These are phyloP conservation scores for Lepidium campestre DNA, from an alignment of 441 rosid genomes.

Conservation along the genomic window DNA sequence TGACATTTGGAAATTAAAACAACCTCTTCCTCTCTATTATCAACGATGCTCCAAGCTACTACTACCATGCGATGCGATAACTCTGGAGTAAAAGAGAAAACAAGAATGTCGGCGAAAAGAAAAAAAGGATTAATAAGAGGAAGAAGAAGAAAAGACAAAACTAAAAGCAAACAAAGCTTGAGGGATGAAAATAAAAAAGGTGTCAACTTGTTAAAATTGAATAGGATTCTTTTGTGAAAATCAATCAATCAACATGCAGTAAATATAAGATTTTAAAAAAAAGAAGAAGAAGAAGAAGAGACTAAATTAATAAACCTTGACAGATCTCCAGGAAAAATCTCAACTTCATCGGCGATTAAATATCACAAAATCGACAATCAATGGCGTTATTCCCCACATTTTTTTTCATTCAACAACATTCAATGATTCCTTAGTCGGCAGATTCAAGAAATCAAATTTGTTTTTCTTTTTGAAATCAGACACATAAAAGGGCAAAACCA, in stretches of 20 bases:
- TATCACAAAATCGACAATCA: slow-evolving; percentile 17
- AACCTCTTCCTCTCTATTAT: background rate
- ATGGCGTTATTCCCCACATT: slow-evolving; percentile 8
- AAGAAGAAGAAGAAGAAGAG: background rate
- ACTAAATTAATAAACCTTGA: slow-evolving; percentile 14
- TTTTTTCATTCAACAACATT: slow-evolving; percentile 14
- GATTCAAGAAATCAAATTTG: slow-evolving; percentile 17
- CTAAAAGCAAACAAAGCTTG: slow-evolving; percentile 19
- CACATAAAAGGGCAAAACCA: background rate
- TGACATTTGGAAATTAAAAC: slow-evolving; percentile 63
- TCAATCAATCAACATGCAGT: slow-evolving; percentile 27
- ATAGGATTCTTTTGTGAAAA: background rate
- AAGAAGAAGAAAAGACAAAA: slow-evolving; percentile 8
- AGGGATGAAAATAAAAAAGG: background rate
- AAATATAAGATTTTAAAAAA: background rate
- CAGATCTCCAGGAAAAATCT: slow-evolving; percentile 40
- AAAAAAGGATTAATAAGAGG: slow-evolving; percentile 1
- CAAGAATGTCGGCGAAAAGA: slow-evolving; percentile 15
- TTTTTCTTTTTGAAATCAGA: background rate
- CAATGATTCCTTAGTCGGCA: slow-evolving; percentile 23
- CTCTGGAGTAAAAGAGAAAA: slow-evolving; percentile 10
- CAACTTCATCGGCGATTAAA: slow-evolving; percentile 51
- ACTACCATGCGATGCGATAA: slow-evolving; percentile 29
- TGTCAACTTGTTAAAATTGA: slow-evolving; percentile 21
- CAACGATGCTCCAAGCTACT: slow-evolving; percentile 17